Base-by-base conservation (phyloP, 2,329 filamentous ascomycete species). In the Fusarium drepaniforme region DNA sequence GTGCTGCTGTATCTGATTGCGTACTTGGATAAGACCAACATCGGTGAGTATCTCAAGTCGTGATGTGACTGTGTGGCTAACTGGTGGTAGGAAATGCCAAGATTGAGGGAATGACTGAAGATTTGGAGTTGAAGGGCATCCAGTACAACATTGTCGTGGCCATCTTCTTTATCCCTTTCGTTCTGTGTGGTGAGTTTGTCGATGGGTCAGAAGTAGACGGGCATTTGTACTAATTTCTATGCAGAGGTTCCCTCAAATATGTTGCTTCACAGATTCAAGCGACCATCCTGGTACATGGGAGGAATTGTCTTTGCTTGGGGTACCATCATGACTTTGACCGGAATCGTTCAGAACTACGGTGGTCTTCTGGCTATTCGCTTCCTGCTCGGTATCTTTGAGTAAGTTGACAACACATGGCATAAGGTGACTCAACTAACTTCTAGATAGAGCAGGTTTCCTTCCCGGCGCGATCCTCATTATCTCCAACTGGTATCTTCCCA, bases 51-150 rank as follows among this genome's bases (percentile, higher is more conserved):
- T 16, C 18, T 21, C 7, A 18, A 35, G 28, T 35, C 8, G 7
- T 21, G 28, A 2, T 16, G 12, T 35, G 28, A 2, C 12, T 18
- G 4, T 23, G 28, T 33, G 8, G 30, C 51, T 56, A 56, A 56
- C 2, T 13, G 2, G 7, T 35, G 28, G 8, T 13, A 56, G 51
- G 71, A 64, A 89, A 89, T 79, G 87, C 89, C 8, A 90, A 89
- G 81, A 88, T 90, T 53, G 81, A 82, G 70, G 79, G 81, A 13
- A 70, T 82, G 9, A 77, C 79, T 30, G 64, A 85, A 37, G 77
- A 81, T 37, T 44, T 81, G 6, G 65, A 87, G 33, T 88, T 93
- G 84, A 87, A 86, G 1, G 83, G 87, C 16, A 85, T 86, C 15
- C 86, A 92, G 79, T 94, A 77, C 67, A 78, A 78, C 30, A 53